These are phyloP conservation scores for Puccinellia tenuiflora DNA, from an alignment of 176 grass and related monocot genomes.

Conservation along the genomic window DNA sequence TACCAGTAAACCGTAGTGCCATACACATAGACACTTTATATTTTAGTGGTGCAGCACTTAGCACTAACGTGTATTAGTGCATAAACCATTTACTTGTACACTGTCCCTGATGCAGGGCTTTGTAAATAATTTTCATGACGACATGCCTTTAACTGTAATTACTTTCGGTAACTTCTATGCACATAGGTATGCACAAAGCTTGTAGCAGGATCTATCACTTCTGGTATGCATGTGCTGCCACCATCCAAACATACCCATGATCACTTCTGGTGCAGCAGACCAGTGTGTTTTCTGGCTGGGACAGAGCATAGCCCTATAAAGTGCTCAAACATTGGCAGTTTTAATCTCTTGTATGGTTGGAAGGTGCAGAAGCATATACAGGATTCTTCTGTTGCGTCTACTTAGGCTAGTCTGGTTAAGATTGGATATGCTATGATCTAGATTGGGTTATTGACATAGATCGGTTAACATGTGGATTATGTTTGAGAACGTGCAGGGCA, in stretches of 20 bases:
- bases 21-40: neutral
- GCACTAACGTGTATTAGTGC: neutral
- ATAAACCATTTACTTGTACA: neutral
- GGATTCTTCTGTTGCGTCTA: neutral
- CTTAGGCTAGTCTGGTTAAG: neutral
- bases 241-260: neutral
- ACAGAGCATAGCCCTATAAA: neutral
- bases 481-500: neutral
- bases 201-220: neutral
- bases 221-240: no score
- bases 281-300: neutral
- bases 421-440: neutral
- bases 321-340: neutral
- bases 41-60: no score
- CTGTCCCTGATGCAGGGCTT: neutral
- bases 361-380: neutral
- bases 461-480: neutral
- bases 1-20: neutral
- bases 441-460: neutral
- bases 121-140: neutral
- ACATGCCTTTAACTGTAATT: neutral
- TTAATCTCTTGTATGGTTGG: neutral
- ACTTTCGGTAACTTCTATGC: neutral
- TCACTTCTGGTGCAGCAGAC: neutral
- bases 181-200: neutral